phyloP scores from a whole-genome alignment of 768 basidiomycete species.

The Leccinum longicurvipes region DNA sequence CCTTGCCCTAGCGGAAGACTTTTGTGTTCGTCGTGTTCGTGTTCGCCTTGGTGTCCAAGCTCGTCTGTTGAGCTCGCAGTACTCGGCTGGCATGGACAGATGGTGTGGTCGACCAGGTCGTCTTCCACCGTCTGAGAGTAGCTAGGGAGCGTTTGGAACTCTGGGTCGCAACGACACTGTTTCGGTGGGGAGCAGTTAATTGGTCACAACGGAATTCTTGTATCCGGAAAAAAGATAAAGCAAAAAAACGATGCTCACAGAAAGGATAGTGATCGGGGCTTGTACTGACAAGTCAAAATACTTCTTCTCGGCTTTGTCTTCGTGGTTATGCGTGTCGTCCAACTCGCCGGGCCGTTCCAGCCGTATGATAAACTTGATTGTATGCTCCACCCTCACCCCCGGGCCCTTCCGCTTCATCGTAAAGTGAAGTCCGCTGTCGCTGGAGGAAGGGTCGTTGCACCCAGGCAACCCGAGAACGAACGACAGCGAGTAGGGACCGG shows the following conservation, averaged over 20 bases:
- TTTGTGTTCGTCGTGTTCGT: neutral
- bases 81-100: constrained; percentile 43
- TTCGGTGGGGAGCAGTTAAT: neutral
- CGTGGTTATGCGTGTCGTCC: constrained; percentile 52
- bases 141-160: constrained; percentile 74
- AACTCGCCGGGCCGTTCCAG: constrained; percentile 68
- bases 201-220: neutral
- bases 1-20: neutral
- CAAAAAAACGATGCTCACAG: constrained; percentile 48
- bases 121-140: constrained; percentile 48
- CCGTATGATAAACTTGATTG: constrained; percentile 76
- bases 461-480: constrained; percentile 16
- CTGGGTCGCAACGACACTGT: constrained; percentile 80
- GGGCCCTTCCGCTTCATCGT: constrained; percentile 68
- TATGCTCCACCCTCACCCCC: constrained; percentile 71
- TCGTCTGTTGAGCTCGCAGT: neutral
- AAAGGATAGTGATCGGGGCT: constrained; percentile 83
- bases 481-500: constrained; percentile 25
- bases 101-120: neutral
- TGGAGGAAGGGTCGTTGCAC: constrained; percentile 3
- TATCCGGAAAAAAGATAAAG: neutral
- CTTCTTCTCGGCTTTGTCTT: constrained; percentile 71
- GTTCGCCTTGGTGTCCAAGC: neutral
- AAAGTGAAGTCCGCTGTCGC: constrained; percentile 52
- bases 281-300: constrained; percentile 87